Evolutionary conservation across 2,329 filamentous ascomycete species (phyloP).

Genomic region (Botryotinia globosa): DNA sequence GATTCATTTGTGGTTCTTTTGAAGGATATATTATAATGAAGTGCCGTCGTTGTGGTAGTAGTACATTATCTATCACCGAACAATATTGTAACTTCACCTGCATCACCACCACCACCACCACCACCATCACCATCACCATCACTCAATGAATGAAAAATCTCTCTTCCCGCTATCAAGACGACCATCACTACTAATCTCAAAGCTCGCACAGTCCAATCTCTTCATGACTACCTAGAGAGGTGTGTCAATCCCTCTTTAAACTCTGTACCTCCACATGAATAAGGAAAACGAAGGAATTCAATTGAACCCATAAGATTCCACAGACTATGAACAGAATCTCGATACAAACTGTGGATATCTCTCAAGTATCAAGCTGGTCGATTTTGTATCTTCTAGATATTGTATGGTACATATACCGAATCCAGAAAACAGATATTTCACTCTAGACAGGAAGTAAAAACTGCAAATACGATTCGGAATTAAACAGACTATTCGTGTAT

Average conservation of each 20-base stretch:
- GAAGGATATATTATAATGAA: too few species aligned
- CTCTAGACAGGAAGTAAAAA: not conserved
- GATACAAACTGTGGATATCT: not conserved
- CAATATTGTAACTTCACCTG: not conserved
- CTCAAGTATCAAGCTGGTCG: not conserved
- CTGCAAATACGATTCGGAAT: not conserved
- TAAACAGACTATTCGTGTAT: accelerated
- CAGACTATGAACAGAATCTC: not conserved
- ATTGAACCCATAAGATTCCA: accelerated
- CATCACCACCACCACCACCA: not conserved
- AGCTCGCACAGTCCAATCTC: not conserved
- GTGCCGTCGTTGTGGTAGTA: too few species aligned
- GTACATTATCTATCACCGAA: not conserved
- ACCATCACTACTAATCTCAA: not conserved
- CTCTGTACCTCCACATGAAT: not conserved
- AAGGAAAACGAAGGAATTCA: not conserved
- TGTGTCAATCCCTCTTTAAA: not conserved
- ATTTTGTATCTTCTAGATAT: not conserved
- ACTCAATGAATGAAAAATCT: not conserved
- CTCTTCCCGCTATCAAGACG: not conserved
- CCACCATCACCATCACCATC: not conserved
- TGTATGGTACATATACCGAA: not conserved
- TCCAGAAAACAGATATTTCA: not conserved
- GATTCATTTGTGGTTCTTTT: too few species aligned
- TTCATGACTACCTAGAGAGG: not conserved